phyloP scores from a whole-genome alignment of 2,329 filamentous ascomycete species.

The Tolypocladium ophioglossoides region DNA sequence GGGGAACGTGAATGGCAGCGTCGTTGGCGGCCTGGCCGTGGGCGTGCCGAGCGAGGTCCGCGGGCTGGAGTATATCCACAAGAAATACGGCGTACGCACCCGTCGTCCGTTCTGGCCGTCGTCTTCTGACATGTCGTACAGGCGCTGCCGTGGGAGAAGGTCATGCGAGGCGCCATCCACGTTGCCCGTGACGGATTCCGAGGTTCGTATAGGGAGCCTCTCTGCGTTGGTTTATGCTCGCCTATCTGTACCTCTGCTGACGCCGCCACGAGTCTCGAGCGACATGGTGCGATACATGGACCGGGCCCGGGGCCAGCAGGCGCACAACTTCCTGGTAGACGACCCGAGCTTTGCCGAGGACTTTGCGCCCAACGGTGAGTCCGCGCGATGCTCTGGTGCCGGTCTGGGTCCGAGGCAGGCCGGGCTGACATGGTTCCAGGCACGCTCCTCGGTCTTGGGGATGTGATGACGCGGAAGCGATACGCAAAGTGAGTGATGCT shows the following conservation, averaged over 20 bases:
- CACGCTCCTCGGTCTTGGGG: constrained; percentile 57
- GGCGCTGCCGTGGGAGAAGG: constrained; percentile 55
- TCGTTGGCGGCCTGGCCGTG: constrained; percentile 62
- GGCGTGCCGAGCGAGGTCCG: constrained; percentile 66
- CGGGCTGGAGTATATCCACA: constrained; percentile 70
- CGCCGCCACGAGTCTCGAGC: constrained; percentile 40
- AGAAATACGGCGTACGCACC: constrained; percentile 49
- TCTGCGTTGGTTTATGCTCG: neutral
- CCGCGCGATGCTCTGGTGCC: neutral
- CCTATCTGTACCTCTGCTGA: neutral
- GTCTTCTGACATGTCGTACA: constrained; percentile 9
- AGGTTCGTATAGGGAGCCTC: constrained; percentile 16
- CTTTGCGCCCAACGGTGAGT: constrained; percentile 66
- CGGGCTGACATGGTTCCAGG: constrained; percentile 24
- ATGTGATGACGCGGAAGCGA: constrained; percentile 68
- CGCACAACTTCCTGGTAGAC: constrained; percentile 54
- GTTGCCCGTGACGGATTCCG: constrained; percentile 65
- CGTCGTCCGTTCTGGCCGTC: neutral
- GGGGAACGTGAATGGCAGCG: constrained; percentile 54
- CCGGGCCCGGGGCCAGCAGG: constrained; percentile 22
- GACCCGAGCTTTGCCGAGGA: constrained; percentile 77
- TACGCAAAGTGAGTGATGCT: constrained; percentile 46
- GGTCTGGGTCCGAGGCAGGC: neutral
- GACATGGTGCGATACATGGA: constrained; percentile 70
- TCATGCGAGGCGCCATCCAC: constrained; percentile 64